Percentiles rank a stretch among this genome's conserved stretches.
Conservation (phyloP, 306 rosid species). For the Prunus mume region DNA sequence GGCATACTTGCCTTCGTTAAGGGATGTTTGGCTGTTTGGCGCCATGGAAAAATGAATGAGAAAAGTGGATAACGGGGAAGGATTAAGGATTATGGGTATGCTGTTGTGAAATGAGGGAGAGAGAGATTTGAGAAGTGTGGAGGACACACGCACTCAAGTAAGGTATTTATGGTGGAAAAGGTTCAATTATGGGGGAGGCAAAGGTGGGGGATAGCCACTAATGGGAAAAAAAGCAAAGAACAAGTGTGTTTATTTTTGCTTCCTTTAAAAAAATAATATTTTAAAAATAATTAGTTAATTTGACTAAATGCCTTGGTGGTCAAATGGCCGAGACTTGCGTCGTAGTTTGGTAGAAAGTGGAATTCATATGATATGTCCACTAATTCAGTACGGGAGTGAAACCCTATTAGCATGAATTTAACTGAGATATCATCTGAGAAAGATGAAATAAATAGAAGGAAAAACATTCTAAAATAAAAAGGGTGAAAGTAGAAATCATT, state of each 20-base stretch:
- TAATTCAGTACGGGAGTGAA: not conserved
- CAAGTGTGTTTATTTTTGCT: not conserved
- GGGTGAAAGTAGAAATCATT: too few relatives aligned
- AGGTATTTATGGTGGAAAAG: conserved; percentile 66
- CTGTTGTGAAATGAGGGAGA: not conserved
- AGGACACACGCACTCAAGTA: conserved; percentile 62
- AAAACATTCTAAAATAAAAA: too few relatives aligned
- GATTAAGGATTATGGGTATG: not conserved
- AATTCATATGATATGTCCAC: not conserved
- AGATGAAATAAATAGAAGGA: too few relatives aligned
- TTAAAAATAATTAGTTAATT: not conserved
- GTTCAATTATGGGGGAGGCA: conserved; percentile 24
- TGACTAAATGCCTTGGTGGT: not conserved
- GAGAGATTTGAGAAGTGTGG: conserved; percentile 52
- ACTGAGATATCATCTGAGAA: not conserved
- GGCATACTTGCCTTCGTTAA: conserved; percentile 29
- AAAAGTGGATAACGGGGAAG: conserved; percentile 7
- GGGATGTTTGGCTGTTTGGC: conserved; percentile 33
- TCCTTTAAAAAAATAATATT: not conserved
- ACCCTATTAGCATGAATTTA: not conserved
- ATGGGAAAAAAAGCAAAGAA: not conserved
- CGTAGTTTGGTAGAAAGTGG: not conserved
- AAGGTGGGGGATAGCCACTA: conserved; percentile 37
- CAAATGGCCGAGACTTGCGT: not conserved
- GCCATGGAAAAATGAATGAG: conserved; percentile 28